These are phyloP conservation scores for Aureobasidium leucospermi DNA, from an alignment of 2,329 filamentous ascomycete genomes.

Conservation along the genomic window DNA sequence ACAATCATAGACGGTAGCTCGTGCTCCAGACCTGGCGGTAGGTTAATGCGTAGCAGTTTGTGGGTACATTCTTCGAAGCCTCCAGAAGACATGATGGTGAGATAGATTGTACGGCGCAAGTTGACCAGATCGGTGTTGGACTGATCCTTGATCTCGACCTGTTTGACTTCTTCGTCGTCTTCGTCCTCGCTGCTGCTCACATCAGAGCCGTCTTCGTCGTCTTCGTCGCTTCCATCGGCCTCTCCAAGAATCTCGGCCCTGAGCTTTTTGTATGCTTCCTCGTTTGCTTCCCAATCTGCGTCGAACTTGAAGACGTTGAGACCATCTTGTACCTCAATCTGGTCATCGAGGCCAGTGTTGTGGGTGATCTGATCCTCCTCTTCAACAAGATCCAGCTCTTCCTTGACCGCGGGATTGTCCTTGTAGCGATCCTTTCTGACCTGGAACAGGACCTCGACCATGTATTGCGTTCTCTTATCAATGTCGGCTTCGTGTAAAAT, in stretches of 20 bases:
- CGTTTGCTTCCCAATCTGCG: slow-evolving; percentile 79
- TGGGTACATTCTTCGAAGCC: slow-evolving; percentile 96
- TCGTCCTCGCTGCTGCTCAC: slow-evolving; percentile 36
- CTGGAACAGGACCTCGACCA: slow-evolving; percentile 97
- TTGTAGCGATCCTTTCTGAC: slow-evolving; percentile 95
- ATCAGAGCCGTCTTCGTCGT: slow-evolving; percentile 59
- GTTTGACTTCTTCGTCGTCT: slow-evolving; percentile 69
- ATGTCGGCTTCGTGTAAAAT: slow-evolving; percentile 96
- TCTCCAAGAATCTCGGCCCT: slow-evolving; percentile 93
- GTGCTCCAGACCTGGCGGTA: slow-evolving; percentile 77
- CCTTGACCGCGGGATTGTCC: slow-evolving; percentile 81
- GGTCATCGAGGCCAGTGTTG: slow-evolving; percentile 70
- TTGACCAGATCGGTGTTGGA: slow-evolving; percentile 94
- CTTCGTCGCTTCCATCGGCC: slow-evolving; percentile 60
- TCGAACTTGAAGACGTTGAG: slow-evolving; percentile 97
- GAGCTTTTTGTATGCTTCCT: slow-evolving; percentile 80
- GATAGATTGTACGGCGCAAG: slow-evolving; percentile 85
- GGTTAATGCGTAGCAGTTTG: slow-evolving; percentile 82
- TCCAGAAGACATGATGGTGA: slow-evolving; percentile 94
- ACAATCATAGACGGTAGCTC: slow-evolving; percentile 96
- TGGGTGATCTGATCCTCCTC: slow-evolving; percentile 98
- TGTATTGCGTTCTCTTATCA: slow-evolving; percentile 97
- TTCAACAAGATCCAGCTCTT: slow-evolving; percentile 90
- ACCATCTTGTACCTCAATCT: slow-evolving; percentile 75
- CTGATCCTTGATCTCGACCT: slow-evolving; percentile 94